These are phyloP conservation scores for Dalbergia cochinchinensis DNA, from an alignment of 306 rosid species.

Conservation along the genomic window DNA sequence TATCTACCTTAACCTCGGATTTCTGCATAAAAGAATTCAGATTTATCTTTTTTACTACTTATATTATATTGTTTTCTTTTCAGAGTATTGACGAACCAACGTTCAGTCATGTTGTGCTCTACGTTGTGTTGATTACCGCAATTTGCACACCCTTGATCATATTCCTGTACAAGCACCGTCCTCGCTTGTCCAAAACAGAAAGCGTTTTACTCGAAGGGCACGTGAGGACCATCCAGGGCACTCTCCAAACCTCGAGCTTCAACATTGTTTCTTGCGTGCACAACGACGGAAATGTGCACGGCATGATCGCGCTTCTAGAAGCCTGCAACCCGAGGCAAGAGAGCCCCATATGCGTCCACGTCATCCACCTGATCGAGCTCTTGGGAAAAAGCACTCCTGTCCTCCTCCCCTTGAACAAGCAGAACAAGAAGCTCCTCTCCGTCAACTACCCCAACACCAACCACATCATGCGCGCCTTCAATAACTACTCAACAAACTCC, in stretches of 20 bases:
- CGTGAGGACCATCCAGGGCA: constrained; percentile 44
- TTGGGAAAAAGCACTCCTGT: constrained; percentile 48
- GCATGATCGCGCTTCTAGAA: constrained; percentile 55
- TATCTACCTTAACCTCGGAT: too few relatives aligned
- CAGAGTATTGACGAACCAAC: constrained; percentile 45
- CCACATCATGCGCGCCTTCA: constrained; percentile 59
- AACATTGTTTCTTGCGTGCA: constrained; percentile 53
- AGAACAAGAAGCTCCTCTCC: background rate
- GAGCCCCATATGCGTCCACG: constrained; percentile 51
- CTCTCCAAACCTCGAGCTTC: constrained; percentile 5
- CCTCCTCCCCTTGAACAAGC: constrained; percentile 49
- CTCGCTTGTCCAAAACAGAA: background rate
- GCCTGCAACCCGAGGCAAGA: constrained; percentile 45
- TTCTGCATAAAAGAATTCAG: too few relatives aligned
- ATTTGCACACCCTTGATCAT: constrained; percentile 33
- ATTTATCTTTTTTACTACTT: too few relatives aligned
- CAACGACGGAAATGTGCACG: constrained; percentile 49
- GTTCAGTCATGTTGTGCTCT: constrained; percentile 33
- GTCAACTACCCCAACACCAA: constrained; percentile 37
- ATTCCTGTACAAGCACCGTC: constrained; percentile 14
- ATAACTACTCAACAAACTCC: constrained; percentile 54
- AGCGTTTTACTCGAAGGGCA: background rate
- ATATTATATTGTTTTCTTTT: background rate
- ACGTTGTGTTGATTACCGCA: constrained; percentile 7
- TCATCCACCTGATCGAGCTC: constrained; percentile 55